Conservation (phyloP, 176 grass and related monocot genomes). For the Triticum monococcum region DNA sequence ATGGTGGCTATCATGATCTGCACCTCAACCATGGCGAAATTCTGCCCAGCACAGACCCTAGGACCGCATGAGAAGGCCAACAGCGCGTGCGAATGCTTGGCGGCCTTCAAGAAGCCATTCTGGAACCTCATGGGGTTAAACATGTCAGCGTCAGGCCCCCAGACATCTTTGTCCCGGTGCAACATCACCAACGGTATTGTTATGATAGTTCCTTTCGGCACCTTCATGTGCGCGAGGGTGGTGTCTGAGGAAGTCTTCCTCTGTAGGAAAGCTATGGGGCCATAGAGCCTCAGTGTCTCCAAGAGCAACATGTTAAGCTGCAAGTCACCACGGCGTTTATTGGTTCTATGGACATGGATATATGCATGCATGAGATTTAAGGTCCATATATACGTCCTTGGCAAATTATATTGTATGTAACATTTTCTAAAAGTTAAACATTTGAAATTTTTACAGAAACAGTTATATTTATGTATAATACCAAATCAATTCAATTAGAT, state of each 20-base stretch:
- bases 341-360: neutral
- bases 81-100: slow-evolving; percentile 29
- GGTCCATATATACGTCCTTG: no score
- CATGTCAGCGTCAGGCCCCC: slow-evolving; percentile 45
- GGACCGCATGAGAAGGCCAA: slow-evolving; percentile 42
- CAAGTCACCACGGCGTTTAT: neutral
- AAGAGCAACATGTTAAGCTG: slow-evolving; percentile 42
- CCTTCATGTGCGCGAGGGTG: neutral
- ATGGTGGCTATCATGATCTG: slow-evolving; percentile 46
- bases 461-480: no score
- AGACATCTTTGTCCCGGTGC: slow-evolving; percentile 47
- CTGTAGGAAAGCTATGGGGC: neutral
- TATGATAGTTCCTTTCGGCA: slow-evolving; percentile 4
- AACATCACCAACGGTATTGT: slow-evolving; percentile 27
- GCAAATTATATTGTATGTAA: neutral
- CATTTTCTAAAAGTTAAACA: no score
- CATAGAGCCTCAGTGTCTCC: slow-evolving; percentile 40
- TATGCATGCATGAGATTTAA: neutral
- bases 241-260: slow-evolving; percentile 8
- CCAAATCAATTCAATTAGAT: neutral
- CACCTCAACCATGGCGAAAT: slow-evolving; percentile 42
- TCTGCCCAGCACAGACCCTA: slow-evolving; percentile 53
- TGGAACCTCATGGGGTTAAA: slow-evolving; percentile 60
- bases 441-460: no score
- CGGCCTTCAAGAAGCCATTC: slow-evolving; percentile 29